phyloP scores from a whole-genome alignment of 345 rosid genomes.

The Rhizophora mangle region DNA sequence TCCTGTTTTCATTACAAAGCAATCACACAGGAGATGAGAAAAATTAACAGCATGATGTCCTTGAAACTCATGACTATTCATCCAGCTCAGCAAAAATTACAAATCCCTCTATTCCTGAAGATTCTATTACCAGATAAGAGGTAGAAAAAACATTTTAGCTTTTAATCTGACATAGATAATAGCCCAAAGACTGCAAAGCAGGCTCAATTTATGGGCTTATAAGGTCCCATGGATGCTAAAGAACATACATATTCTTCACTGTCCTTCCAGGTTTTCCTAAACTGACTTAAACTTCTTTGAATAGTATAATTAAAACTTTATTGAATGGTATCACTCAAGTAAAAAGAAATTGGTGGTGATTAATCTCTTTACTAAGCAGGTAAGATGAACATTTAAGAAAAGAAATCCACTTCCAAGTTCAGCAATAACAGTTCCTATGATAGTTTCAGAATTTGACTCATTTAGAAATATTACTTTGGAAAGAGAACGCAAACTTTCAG shows the following conservation, averaged over 20 bases:
- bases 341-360: no score
- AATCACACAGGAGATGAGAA: not conserved
- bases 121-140: not conserved
- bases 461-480: no score
- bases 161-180: no score
- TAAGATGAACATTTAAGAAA: not conserved
- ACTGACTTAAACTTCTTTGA: not conserved
- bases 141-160: not conserved
- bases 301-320: not conserved
- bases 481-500: no score
- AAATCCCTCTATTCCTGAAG: not conserved
- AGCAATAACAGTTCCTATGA: no score
- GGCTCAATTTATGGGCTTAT: not conserved
- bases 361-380: not conserved
- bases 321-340: no score
- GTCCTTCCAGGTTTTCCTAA: not conserved
- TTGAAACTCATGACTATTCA: not conserved
- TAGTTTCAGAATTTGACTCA: no score
- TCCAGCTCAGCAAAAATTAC: not conserved
- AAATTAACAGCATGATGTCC: not conserved
- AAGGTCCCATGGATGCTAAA: not conserved
- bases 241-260: constrained; percentile 2
- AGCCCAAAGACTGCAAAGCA: not conserved
- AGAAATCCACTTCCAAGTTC: no score
- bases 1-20: not conserved